Percentiles rank a stretch among this genome's conserved stretches.
These are phyloP conservation scores for Cyberlindnera lachancei DNA, from an alignment of 805 yeast genomes.

Conservation along the genomic window DNA sequence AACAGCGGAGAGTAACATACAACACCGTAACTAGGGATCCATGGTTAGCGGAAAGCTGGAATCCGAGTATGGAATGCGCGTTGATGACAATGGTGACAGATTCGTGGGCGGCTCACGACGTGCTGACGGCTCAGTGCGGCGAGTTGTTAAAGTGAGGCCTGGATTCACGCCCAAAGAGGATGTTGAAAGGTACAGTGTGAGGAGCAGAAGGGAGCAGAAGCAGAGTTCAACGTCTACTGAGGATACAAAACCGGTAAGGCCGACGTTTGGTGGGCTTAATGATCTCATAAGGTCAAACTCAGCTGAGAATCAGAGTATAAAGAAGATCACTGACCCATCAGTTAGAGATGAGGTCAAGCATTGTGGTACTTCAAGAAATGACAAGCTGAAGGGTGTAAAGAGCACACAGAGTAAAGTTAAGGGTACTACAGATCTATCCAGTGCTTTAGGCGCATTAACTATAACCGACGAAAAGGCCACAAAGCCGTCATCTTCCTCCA, in stretches of 20 bases:
- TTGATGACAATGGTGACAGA: constrained; percentile 8
- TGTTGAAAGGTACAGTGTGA: constrained; percentile 12
- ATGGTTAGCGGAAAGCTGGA: constrained; percentile 3
- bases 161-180: constrained; percentile 20
- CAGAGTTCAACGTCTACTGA: too few relatives aligned
- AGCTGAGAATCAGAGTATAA: neutral
- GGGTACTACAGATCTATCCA: too few relatives aligned
- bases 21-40: neutral
- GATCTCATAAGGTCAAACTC: neutral
- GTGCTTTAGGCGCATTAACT: too few relatives aligned
- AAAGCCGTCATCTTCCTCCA: too few relatives aligned
- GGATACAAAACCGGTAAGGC: neutral
- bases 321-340: too few relatives aligned
- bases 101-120: constrained; percentile 20
- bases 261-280: neutral
- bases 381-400: too few relatives aligned
- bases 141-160: constrained; percentile 15
- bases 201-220: constrained; percentile 3
- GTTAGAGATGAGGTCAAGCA: too few relatives aligned
- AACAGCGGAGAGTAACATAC: neutral
- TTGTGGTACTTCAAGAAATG: too few relatives aligned
- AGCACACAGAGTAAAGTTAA: too few relatives aligned
- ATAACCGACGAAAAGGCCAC: too few relatives aligned
- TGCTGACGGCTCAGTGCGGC: constrained; percentile 21
- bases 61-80: constrained; percentile 4